Evolutionary conservation across 1,284 basidiomycete genomes (phyloP), one percentile per base, ranked within the genome.

Genomic region (Puccinia polysora): DNA sequence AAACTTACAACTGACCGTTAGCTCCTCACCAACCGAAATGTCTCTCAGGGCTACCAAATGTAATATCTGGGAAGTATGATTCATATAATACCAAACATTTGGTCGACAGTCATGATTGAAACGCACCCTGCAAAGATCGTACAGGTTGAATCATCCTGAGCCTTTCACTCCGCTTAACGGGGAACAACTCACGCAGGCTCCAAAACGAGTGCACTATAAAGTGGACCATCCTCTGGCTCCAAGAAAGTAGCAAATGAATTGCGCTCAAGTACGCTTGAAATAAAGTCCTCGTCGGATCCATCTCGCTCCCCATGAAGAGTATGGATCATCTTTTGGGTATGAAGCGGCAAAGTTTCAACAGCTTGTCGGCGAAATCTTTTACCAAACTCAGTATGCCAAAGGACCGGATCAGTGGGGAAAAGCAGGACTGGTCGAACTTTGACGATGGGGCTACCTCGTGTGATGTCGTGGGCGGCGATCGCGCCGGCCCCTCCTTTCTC

Each of bases 71-170:
- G 53, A 47, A 23, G 23, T 2, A 6, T 43, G 28, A 59, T 69
- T 43, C 7, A 59, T 28, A 28, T 50, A 36, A 45, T 47, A 69
- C 32, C 28, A 53, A 43, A 55, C 30, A 43, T 69, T 69, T 52
- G 65, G 38, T 23, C 65, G 65, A 34, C 65, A 69, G 43, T 58
- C 55, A 43, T 67, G 64, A 53, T 67, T 67, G 15, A 67, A 45
- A 4, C 64, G 64, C 7, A 59, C 56, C 56, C 56, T 59, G 32
- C 18, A 58, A n/a, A 23, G 25, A n/a, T 4, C 47, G 40, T n/a
- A 36, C 18, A 7, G 1, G 7, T 38, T 34, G n/a, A 40, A 23
- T 15, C n/a, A 20, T 38, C 2, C 14, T 20, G 3, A 25, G 4
- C n/a, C 34, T 25, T 40, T n/a, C 43, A 18, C 1, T 23, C 10